A percentile compares a stretch with the other conserved stretches of the same genome.
These are phyloP conservation scores for Colletotrichum tofieldiae DNA, from an alignment of 2,329 filamentous ascomycete genomes.

Conservation along the genomic window DNA sequence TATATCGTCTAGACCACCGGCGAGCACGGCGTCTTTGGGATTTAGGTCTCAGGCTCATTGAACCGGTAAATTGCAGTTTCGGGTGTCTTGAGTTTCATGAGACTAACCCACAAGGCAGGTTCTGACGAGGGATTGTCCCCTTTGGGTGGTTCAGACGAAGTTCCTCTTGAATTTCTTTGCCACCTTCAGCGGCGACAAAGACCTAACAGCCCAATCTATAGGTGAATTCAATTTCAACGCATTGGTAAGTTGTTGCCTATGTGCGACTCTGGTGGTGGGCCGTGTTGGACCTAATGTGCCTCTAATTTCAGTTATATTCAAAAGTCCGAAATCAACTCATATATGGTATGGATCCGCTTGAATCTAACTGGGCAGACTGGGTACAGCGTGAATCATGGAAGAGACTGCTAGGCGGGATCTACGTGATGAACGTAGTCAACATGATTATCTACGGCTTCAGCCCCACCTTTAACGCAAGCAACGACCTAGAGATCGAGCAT, in stretches of 20 bases:
- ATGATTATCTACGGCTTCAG: constrained; percentile 12
- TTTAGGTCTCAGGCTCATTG: background rate
- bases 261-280: no score
- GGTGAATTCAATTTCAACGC: no score
- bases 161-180: no score
- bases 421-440: background rate
- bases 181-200: no score
- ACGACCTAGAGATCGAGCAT: no score
- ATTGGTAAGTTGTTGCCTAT: no score
- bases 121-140: no score
- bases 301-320: background rate
- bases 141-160: no score
- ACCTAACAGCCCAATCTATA: no score
- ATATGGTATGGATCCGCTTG: background rate
- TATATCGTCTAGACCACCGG: constrained; percentile 9
- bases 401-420: constrained; percentile 5
- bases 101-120: no score
- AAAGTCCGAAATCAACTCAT: background rate
- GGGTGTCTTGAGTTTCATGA: no score
- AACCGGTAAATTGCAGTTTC: no score
- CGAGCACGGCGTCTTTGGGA: background rate
- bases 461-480: background rate
- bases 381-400: constrained; percentile 15
- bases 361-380: background rate
- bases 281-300: background rate